A percentile compares a stretch with the other conserved stretches of the same genome.
phyloP scores from a whole-genome alignment of 2,329 filamentous ascomycete genomes.

The Cladophialophora bantiana region DNA sequence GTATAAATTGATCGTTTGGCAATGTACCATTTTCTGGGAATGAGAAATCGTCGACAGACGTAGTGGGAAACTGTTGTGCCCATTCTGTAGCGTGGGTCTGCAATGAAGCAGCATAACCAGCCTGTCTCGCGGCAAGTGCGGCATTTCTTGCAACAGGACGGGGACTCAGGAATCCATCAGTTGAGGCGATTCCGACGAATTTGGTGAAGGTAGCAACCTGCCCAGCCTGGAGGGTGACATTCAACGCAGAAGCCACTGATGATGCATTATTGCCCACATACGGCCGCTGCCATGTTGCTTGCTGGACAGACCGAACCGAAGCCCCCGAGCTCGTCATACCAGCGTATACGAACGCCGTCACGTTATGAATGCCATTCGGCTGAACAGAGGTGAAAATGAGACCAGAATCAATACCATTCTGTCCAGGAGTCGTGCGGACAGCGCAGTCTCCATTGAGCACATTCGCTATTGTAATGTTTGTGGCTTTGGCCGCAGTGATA shows the following conservation, averaged over 20 bases:
- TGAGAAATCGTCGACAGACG: conserved; percentile 69
- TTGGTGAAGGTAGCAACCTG: conserved; percentile 66
- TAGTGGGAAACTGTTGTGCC: conserved; percentile 65
- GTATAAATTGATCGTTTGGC: conserved; percentile 63
- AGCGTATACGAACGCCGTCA: conserved; percentile 67
- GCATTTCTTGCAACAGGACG: conserved; percentile 63
- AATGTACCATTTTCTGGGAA: conserved; percentile 64
- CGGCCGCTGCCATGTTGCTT: conserved; percentile 50
- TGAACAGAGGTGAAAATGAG: conserved; percentile 71
- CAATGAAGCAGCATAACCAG: conserved; percentile 64
- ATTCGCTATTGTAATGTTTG: conserved; percentile 68
- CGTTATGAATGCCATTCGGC: conserved; percentile 66
- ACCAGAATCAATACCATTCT: conserved; percentile 62
- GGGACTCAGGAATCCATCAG: conserved; percentile 70
- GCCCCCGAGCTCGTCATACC: conserved; percentile 51
- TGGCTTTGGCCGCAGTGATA: conserved; percentile 61
- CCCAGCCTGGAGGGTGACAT: conserved; percentile 61
- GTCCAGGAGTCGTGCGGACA: conserved; percentile 66
- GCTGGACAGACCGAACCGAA: conserved; percentile 52
- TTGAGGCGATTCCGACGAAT: conserved; percentile 72
- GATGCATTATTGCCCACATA: conserved; percentile 65
- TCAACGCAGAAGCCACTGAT: conserved; percentile 68
- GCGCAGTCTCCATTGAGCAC: conserved; percentile 72
- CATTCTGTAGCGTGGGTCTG: conserved; percentile 67
- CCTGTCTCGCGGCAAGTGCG: conserved; percentile 56